A percentile compares a stretch with the other conserved stretches of the same genome.
These are phyloP conservation scores for Acacia pycnantha DNA, from an alignment of 331 rosid genomes.

Conservation along the genomic window DNA sequence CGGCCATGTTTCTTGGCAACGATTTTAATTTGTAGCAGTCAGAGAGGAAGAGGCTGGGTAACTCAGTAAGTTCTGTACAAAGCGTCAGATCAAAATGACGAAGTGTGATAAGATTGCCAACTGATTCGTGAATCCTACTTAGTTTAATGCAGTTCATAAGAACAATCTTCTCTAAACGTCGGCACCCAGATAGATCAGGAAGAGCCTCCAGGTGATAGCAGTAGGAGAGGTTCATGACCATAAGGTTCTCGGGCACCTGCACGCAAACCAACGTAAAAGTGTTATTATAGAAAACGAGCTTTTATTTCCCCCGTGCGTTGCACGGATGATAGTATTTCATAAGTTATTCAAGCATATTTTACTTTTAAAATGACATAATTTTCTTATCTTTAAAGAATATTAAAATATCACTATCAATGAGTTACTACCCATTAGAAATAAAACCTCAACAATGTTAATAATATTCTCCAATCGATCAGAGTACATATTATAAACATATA, in stretches of 20 bases:
- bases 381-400: too few relatives aligned
- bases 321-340: too few relatives aligned
- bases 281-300: not conserved
- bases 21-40: slow-evolving; percentile 40
- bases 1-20: slow-evolving; percentile 49
- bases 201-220: slow-evolving; percentile 38
- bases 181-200: slow-evolving; percentile 59
- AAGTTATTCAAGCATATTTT: too few relatives aligned
- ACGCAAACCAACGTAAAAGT: slow-evolving; percentile 27
- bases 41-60: slow-evolving; percentile 50
- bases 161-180: slow-evolving; percentile 45
- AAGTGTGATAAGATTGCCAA: slow-evolving; percentile 45
- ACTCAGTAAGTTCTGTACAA: slow-evolving; percentile 39
- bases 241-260: slow-evolving; percentile 52
- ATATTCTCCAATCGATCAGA: too few relatives aligned
- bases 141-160: slow-evolving; percentile 47
- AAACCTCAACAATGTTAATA: too few relatives aligned
- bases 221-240: slow-evolving; percentile 44
- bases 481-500: too few relatives aligned
- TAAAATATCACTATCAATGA: too few relatives aligned
- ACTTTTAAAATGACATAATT: too few relatives aligned
- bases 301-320: too few relatives aligned
- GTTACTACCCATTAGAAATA: too few relatives aligned
- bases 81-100: slow-evolving; percentile 45
- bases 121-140: slow-evolving; percentile 46